Percentiles rank a stretch among this genome's conserved stretches.
Evolutionary conservation across 345 rosid species (phyloP).

Genomic region (Populus euphratica): DNA sequence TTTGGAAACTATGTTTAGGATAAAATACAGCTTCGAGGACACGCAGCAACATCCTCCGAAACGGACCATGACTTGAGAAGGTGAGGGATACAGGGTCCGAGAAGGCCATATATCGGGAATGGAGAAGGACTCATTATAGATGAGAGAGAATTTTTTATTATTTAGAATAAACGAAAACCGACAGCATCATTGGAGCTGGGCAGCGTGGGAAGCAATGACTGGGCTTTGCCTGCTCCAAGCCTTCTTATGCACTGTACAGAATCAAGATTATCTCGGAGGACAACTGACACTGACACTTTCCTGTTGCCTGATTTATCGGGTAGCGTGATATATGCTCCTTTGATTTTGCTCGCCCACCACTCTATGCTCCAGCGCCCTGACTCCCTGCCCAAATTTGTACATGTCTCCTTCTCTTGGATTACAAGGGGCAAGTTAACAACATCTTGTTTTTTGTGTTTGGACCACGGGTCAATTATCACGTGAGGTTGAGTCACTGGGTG

Average conservation of each 20-base stretch:
- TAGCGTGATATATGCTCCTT: conserved; percentile 20
- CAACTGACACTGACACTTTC: not conserved
- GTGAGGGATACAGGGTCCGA: no score
- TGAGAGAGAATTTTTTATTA: no score
- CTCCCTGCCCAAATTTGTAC: not conserved
- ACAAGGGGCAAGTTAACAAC: no score
- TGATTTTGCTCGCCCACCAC: not conserved
- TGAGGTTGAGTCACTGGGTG: no score
- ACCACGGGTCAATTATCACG: no score
- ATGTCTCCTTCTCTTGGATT: not conserved
- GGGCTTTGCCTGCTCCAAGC: conserved; percentile 8
- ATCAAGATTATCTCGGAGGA: not conserved
- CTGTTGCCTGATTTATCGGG: conserved; percentile 33
- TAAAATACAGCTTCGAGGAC: no score
- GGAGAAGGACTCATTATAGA: not conserved
- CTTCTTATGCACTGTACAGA: not conserved
- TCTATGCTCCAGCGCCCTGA: not conserved
- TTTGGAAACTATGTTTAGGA: no score
- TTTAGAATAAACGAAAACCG: conserved; percentile 3
- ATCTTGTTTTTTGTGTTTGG: no score
- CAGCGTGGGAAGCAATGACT: conserved; percentile 48
- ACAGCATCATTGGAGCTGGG: conserved; percentile 40
- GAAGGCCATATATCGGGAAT: not conserved
- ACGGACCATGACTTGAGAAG: no score
- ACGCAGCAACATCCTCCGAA: no score